Evolutionary conservation across 164 flowering plant genomes (phyloP).

Genomic region (Vitis rotundifolia): DNA sequence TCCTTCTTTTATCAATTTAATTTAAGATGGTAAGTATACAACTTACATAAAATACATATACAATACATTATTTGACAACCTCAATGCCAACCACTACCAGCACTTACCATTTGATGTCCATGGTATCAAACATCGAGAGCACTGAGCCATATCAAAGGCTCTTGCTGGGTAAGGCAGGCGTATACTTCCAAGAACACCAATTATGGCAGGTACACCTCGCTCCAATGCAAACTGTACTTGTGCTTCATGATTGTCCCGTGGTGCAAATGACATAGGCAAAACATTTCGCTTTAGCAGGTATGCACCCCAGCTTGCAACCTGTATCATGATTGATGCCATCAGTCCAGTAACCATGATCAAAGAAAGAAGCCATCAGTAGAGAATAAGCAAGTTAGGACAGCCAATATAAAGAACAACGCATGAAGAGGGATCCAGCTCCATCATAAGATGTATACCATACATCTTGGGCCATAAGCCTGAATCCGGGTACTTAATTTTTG

Average conservation of each 20-base stretch:
- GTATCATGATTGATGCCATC: constrained; percentile 9
- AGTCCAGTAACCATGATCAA: constrained; percentile 15
- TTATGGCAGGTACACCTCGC: constrained; percentile 92
- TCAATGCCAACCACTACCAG: not conserved
- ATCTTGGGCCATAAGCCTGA: too few species aligned
- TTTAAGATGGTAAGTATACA: not conserved
- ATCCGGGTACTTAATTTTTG: too few species aligned
- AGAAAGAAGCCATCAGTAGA: not conserved
- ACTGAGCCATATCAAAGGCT: constrained; percentile 97
- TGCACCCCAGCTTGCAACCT: constrained; percentile 99
- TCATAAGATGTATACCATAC: too few species aligned
- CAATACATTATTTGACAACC: not conserved
- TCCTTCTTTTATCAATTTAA: too few species aligned
- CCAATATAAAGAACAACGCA: not conserved
- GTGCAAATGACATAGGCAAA: constrained; percentile 91
- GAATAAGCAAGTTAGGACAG: not conserved
- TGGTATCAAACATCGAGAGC: constrained; percentile 88
- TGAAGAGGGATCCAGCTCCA: too few species aligned
- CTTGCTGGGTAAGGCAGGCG: constrained; percentile 85
- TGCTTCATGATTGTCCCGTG: constrained; percentile 91
- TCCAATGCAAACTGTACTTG: constrained; percentile 96
- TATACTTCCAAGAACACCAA: constrained; percentile 87
- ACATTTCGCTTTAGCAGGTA: constrained; percentile 86
- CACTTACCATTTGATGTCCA: constrained; percentile 80
- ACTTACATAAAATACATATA: not conserved